Evolutionary conservation across 441 rosid genomes (phyloP).

Genomic region (Jatropha podagrica): DNA sequence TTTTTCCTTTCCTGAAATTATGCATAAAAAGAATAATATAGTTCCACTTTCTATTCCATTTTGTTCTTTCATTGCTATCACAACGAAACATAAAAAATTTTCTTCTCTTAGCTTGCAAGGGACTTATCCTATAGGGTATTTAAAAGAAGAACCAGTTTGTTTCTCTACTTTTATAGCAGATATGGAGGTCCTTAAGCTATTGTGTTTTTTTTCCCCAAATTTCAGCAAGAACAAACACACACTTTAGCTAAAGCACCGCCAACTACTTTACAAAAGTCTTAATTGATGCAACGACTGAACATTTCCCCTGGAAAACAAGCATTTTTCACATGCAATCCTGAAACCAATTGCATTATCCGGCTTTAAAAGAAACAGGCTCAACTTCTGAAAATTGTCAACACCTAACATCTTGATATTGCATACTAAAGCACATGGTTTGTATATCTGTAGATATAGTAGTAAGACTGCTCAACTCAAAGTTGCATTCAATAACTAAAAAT

Average conservation of each 20-base stretch:
- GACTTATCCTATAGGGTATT: not conserved
- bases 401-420: not conserved
- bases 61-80: not conserved
- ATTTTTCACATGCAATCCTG: not conserved
- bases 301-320: not conserved
- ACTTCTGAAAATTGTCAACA: not conserved
- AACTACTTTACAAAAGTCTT: not conserved
- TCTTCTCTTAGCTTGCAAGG: not conserved
- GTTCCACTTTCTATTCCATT: not conserved
- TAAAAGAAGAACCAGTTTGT: not conserved
- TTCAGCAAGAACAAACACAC: not conserved
- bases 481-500: not conserved
- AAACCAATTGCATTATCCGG: not conserved
- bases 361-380: not conserved
- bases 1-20: not conserved
- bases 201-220: not conserved
- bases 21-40: not conserved
- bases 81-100: not conserved
- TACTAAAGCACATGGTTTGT: not conserved
- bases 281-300: not conserved
- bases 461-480: not conserved
- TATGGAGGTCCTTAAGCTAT: not conserved
- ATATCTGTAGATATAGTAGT: not conserved
- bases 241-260: not conserved
- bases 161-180: not conserved